These are phyloP conservation scores for Gossypium schwendimanii DNA, from an alignment of 441 rosid species.

Conservation along the genomic window DNA sequence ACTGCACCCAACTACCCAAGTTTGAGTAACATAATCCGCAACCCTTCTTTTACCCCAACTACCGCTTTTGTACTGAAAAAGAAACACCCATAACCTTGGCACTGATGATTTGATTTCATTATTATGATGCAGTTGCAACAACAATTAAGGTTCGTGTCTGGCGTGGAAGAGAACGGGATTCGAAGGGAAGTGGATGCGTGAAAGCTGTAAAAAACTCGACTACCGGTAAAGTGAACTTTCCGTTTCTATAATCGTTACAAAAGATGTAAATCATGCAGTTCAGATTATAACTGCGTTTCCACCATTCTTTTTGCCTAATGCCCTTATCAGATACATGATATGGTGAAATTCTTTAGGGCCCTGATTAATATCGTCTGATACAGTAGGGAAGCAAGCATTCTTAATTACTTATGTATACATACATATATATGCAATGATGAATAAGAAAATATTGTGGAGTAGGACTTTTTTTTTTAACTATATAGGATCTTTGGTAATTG, in stretches of 20 bases:
- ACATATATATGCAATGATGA: constrained; percentile 6
- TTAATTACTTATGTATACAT: constrained; percentile 8
- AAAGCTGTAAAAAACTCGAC: constrained; percentile 19
- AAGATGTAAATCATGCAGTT: constrained; percentile 29
- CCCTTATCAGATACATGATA: not conserved
- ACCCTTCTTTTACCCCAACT: not conserved
- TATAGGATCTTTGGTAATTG: not conserved
- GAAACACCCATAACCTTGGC: not conserved
- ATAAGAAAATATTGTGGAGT: constrained; percentile 14
- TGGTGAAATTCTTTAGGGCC: constrained; percentile 9
- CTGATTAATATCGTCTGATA: not conserved
- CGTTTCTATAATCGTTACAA: constrained; percentile 18
- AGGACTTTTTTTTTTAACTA: not conserved
- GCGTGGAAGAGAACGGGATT: constrained; percentile 51
- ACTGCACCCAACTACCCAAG: not conserved
- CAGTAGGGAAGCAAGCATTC: constrained; percentile 2
- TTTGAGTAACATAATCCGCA: not conserved
- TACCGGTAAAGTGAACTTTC: constrained; percentile 18
- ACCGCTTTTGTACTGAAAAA: too few species aligned
- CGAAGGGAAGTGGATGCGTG: constrained; percentile 32
- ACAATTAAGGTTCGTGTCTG: constrained; percentile 53
- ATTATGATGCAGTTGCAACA: constrained; percentile 59
- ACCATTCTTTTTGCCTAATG: constrained; percentile 15
- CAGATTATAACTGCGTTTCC: constrained; percentile 1
- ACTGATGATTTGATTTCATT: constrained; percentile 13